Conservation (phyloP, 1,139 yeast genomes). For the Yamadazyma atlantica region DNA sequence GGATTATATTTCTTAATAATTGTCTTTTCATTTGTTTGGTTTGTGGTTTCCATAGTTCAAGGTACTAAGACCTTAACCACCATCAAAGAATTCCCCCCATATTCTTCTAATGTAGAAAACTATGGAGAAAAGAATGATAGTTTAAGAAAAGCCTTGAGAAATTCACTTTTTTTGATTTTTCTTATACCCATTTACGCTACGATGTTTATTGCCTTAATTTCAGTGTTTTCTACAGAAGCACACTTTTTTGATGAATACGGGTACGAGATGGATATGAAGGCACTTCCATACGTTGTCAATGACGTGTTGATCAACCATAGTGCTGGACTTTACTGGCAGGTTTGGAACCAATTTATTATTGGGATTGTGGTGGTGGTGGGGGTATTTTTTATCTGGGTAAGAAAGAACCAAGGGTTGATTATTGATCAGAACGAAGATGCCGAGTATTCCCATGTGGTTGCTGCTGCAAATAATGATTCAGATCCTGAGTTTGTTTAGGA, state of each 20-base stretch:
- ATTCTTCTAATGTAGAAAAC: conserved; percentile 17
- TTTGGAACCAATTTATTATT: conserved; percentile 17
- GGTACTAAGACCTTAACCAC: conserved; percentile 31
- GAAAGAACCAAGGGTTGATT: conserved; percentile 33
- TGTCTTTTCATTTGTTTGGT: conserved; percentile 16
- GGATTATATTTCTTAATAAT: conserved; percentile 3
- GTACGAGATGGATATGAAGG: conserved; percentile 3
- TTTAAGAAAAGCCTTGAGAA: conserved; percentile 26
- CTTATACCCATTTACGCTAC: conserved; percentile 25
- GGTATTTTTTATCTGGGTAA: conserved; percentile 37
- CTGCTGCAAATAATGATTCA: conserved; percentile 5
- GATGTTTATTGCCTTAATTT: conserved; percentile 7
- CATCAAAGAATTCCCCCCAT: conserved; percentile 33
- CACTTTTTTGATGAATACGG: conserved; percentile 3
- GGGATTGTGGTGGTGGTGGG: conserved; percentile 20
- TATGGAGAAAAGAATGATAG: conserved; percentile 21
- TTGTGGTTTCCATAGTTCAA: conserved; percentile 18
- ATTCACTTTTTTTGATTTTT: conserved; percentile 29
- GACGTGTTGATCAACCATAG: conserved; percentile 6
- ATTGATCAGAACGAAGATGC: conserved; percentile 20
- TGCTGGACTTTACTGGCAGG: neutral
- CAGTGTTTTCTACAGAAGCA: neutral
- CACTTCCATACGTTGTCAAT: conserved; percentile 2
- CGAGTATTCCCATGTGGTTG: conserved; percentile 4
- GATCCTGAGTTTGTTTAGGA: conserved; percentile 6